Percentiles rank a stretch among this genome's conserved stretches.
These are phyloP conservation scores for Coemansia biformis DNA, from an alignment of 192 early-diverging fungal genomes.

Conservation along the genomic window DNA sequence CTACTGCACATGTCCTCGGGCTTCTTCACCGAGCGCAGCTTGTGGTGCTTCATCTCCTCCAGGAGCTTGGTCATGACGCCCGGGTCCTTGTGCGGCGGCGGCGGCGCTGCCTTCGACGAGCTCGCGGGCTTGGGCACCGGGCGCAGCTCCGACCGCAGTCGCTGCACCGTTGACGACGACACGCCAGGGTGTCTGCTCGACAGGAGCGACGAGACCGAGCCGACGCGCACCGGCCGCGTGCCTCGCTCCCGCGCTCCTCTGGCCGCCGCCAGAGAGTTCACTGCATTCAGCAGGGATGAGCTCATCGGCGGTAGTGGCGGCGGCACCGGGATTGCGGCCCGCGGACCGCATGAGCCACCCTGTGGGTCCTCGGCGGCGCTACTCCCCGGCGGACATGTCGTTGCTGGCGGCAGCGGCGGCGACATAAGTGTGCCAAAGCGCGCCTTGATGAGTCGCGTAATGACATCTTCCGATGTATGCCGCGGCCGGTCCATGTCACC, in stretches of 20 bases:
- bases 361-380: slow-evolving; percentile 1
- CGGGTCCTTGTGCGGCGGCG: slow-evolving; percentile 40
- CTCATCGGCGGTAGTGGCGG: slow-evolving; percentile 14
- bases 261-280: background rate
- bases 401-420: slow-evolving; percentile 4
- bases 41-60: slow-evolving; percentile 44
- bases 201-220: slow-evolving; percentile 5
- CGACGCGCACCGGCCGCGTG: background rate
- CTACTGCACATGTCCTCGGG: slow-evolving; percentile 31
- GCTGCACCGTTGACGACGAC: slow-evolving; percentile 1
- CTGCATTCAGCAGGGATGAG: slow-evolving; percentile 1
- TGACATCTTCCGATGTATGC: slow-evolving; percentile 23
- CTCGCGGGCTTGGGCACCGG: slow-evolving; percentile 3
- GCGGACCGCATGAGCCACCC: background rate
- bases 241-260: background rate
- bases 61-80: slow-evolving; percentile 41
- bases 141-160: slow-evolving; percentile 17
- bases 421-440: slow-evolving; percentile 8
- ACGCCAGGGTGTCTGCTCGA: background rate
- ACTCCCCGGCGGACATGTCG: slow-evolving; percentile 5
- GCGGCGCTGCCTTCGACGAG: too few relatives aligned
- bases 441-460: slow-evolving; percentile 26
- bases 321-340: slow-evolving; percentile 6
- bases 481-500: slow-evolving; percentile 32
- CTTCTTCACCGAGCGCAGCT: slow-evolving; percentile 31